These are phyloP conservation scores for Apocynum venetum DNA, from an alignment of 257 asterid species.

Conservation along the genomic window DNA sequence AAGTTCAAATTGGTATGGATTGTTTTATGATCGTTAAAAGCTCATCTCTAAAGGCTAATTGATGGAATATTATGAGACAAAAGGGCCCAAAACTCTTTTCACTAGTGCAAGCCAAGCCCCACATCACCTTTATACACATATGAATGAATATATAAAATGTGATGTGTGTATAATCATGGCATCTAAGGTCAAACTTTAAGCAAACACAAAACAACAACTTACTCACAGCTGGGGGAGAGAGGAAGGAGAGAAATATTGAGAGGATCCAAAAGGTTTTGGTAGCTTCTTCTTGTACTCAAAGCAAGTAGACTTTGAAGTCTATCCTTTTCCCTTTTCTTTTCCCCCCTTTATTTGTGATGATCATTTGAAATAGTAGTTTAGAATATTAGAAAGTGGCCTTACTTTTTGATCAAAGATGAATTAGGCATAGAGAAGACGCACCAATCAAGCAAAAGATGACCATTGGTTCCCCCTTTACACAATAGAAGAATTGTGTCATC, in stretches of 20 bases:
- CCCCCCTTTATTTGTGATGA: not conserved
- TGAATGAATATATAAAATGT: constrained; percentile 2
- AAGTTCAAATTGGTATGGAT: constrained; percentile 38
- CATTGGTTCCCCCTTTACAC: constrained; percentile 36
- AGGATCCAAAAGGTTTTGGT: constrained; percentile 31
- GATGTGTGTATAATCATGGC: constrained; percentile 31
- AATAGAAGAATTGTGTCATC: constrained; percentile 38
- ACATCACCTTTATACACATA: constrained; percentile 30
- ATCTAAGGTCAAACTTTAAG: constrained; percentile 45
- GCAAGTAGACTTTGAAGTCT: constrained; percentile 35
- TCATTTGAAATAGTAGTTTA: constrained; percentile 7
- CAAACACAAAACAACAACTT: constrained; percentile 34
- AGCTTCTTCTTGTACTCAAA: constrained; percentile 53
- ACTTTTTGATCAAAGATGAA: constrained; percentile 39
- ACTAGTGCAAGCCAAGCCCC: constrained; percentile 51
- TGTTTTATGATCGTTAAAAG: constrained; percentile 42
- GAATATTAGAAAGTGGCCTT: constrained; percentile 34
- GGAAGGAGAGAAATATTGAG: constrained; percentile 1
- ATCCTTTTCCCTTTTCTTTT: constrained; percentile 10
- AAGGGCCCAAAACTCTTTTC: constrained; percentile 53
- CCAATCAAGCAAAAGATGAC: constrained; percentile 39
- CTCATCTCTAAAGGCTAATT: constrained; percentile 37
- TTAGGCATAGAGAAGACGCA: constrained; percentile 27
- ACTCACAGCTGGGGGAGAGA: constrained; percentile 30
- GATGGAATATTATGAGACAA: constrained; percentile 50